These are phyloP conservation scores for Colletotrichum gigasporum DNA, from an alignment of 2,329 filamentous ascomycete species.

Conservation along the genomic window DNA sequence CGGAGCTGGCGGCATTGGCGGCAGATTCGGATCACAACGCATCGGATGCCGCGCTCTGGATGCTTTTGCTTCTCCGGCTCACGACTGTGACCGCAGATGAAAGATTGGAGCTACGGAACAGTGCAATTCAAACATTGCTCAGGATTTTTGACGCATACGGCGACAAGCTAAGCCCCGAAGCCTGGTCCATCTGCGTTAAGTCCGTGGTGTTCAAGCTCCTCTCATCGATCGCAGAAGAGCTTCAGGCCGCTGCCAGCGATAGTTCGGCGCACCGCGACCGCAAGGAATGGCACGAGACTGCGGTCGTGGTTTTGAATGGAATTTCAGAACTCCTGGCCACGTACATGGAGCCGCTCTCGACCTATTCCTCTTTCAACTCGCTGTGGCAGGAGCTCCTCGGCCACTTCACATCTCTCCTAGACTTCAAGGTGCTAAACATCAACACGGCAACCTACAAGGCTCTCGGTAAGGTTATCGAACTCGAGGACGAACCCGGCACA, in stretches of 20 bases:
- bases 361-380: constrained; percentile 71
- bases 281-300: constrained; percentile 77
- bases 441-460: constrained; percentile 78
- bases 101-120: constrained; percentile 81
- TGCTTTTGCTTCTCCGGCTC: constrained; percentile 77
- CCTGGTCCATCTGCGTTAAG: constrained; percentile 86
- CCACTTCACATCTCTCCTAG: constrained; percentile 72
- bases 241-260: constrained; percentile 52
- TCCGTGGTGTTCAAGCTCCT: constrained; percentile 83
- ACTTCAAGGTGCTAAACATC: constrained; percentile 73
- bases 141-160: constrained; percentile 94
- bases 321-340: constrained; percentile 78
- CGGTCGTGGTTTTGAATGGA: constrained; percentile 77
- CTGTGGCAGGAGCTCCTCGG: constrained; percentile 81
- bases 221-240: constrained; percentile 70
- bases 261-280: constrained; percentile 42
- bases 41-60: constrained; percentile 79
- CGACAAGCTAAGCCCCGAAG: constrained; percentile 77
- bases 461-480: constrained; percentile 68
- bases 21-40: constrained; percentile 66
- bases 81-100: constrained; percentile 77
- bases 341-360: constrained; percentile 78
- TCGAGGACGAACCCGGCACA: constrained; percentile 58
- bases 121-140: constrained; percentile 89
- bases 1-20: constrained; percentile 67